These are phyloP conservation scores for Pythium plurisporium DNA, from an alignment of 352 stramenopile species.

Conservation along the genomic window DNA sequence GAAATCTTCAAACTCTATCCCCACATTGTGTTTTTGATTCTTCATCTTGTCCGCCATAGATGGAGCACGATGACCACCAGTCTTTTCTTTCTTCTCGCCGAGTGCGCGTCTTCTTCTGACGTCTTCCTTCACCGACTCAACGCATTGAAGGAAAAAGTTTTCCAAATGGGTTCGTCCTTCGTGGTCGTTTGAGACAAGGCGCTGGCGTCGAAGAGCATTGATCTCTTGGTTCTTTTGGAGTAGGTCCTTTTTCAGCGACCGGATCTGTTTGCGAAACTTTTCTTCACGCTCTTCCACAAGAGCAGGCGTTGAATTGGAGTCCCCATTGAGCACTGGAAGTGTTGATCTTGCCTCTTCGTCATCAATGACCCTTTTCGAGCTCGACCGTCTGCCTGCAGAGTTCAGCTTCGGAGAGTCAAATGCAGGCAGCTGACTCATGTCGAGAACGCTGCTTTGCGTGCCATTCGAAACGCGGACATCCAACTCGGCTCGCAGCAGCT, in stretches of 20 bases:
- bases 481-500: conserved; percentile 80
- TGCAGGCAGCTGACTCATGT: conserved; percentile 29
- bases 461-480: conserved; percentile 48
- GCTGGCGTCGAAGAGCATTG: conserved; percentile 32
- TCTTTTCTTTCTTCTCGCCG: conserved; percentile 22
- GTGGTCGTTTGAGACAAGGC: conserved; percentile 25
- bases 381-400: not conserved
- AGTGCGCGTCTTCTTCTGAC: conserved; percentile 33
- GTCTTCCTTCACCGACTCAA: conserved; percentile 82
- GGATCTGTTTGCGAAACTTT: conserved; percentile 65
- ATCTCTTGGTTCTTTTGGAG: conserved; percentile 63
- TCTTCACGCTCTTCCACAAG: conserved; percentile 58
- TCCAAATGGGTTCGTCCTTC: conserved; percentile 50
- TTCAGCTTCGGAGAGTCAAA: conserved; percentile 32
- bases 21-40: conserved; percentile 34
- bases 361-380: conserved; percentile 1
- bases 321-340: conserved; percentile 3
- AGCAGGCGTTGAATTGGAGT: not conserved
- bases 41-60: conserved; percentile 24
- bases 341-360: conserved; percentile 3
- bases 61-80: not conserved
- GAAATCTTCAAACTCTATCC: conserved; percentile 63
- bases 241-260: conserved; percentile 58
- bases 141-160: conserved; percentile 74
- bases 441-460: conserved; percentile 15